A percentile compares a stretch with the other conserved stretches of the same genome.
Evolutionary conservation across 352 stramenopile genomes (phyloP).

Genomic region (Phytophthora chlamydospora): DNA sequence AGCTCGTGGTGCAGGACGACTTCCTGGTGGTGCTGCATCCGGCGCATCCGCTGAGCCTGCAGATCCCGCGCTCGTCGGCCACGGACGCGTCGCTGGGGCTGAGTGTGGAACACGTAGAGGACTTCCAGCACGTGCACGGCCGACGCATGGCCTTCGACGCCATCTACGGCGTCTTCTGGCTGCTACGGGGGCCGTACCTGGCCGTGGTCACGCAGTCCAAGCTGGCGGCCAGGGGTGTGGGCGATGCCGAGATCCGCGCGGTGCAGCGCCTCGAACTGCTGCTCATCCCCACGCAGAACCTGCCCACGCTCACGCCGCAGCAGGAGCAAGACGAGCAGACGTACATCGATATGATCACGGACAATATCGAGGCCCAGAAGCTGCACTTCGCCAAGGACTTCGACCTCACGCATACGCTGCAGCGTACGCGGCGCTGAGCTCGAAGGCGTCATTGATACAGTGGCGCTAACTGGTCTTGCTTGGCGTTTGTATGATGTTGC

Average conservation of each 20-base stretch:
- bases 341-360: slow-evolving; percentile 70
- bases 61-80: slow-evolving; percentile 45
- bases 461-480: slow-evolving; percentile 5
- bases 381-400: slow-evolving; percentile 81
- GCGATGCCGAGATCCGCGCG: slow-evolving; percentile 58
- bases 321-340: slow-evolving; percentile 66
- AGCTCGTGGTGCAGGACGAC: slow-evolving; percentile 81
- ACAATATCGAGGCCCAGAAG: slow-evolving; percentile 56
- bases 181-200: slow-evolving; percentile 73
- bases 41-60: slow-evolving; percentile 51
- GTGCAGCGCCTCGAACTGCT: slow-evolving; percentile 70
- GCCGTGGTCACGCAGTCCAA: slow-evolving; percentile 77
- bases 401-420: slow-evolving; percentile 80
- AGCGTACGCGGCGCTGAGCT: slow-evolving; percentile 47
- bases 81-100: slow-evolving; percentile 49
- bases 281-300: slow-evolving; percentile 68
- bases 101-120: slow-evolving; percentile 61
- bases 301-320: slow-evolving; percentile 49
- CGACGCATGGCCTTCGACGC: slow-evolving; percentile 79
- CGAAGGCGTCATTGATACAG: slow-evolving; percentile 1
- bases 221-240: slow-evolving; percentile 53
- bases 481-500: not conserved
- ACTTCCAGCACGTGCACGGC: slow-evolving; percentile 71
- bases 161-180: slow-evolving; percentile 80
- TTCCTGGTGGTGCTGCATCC: slow-evolving; percentile 65